Percentiles rank a stretch among this genome's conserved stretches.
Evolutionary conservation across 2,329 filamentous ascomycete species (phyloP).

Genomic region (Exophiala alcalophila): DNA sequence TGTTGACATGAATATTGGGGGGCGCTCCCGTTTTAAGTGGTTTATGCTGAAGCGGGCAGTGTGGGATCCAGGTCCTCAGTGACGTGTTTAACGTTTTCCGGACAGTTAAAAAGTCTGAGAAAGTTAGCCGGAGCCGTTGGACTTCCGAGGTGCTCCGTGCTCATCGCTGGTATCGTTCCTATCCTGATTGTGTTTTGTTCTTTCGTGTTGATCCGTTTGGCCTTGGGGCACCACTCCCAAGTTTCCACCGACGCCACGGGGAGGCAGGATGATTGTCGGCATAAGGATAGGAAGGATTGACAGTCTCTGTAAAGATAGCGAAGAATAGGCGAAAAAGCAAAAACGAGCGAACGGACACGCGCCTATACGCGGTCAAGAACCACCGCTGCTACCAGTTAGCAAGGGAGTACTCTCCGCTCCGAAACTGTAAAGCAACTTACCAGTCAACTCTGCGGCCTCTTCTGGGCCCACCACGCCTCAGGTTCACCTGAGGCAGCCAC

Average conservation of each 20-base stretch:
- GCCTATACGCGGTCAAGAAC: too few species aligned
- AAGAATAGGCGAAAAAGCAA: too few species aligned
- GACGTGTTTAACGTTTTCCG: neutral
- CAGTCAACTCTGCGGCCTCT: too few species aligned
- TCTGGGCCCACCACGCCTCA: too few species aligned
- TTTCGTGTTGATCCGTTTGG: constrained; percentile 2
- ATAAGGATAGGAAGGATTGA: constrained; percentile 4
- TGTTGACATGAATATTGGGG: neutral
- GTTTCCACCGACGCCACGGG: constrained; percentile 12
- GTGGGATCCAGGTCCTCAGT: constrained; percentile 1
- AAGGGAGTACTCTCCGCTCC: too few species aligned
- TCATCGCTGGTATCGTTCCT: neutral
- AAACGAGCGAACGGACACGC: too few species aligned
- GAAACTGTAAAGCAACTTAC: too few species aligned
- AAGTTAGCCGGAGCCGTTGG: neutral
- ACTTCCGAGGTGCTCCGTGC: neutral
- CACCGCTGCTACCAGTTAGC: too few species aligned
- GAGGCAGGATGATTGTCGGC: constrained; percentile 6
- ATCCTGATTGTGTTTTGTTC: too few species aligned
- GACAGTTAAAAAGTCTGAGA: neutral
- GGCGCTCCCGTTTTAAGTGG: neutral
- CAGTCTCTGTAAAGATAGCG: too few species aligned
- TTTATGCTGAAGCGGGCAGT: neutral
- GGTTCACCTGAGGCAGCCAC: too few species aligned
- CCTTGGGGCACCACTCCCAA: constrained; percentile 9